Base-by-base conservation (phyloP, 345 rosid genomes). In the Ceriops zippeliana region DNA sequence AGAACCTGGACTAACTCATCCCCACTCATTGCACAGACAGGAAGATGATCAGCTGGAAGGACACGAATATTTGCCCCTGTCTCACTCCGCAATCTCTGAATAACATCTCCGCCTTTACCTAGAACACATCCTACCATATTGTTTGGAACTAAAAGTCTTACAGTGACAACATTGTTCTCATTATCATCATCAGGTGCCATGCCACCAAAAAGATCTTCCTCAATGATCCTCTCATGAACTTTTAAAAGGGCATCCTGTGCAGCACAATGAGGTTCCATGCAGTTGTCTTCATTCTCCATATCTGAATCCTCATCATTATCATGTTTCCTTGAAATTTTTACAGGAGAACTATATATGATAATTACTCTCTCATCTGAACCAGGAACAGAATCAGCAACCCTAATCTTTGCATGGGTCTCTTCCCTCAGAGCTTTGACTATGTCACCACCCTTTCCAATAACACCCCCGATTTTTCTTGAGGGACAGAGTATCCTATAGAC, bases 1-100 rank as follows among this genome's bases (percentile, higher is more conserved):
- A 27, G 67, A 66, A 85, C 92, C 87, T 84, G 92, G 61, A 87
- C 88, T 74, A 86, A 63, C 67, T 87, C 92, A 68, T 86, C 92
- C 4, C 86, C 76, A 58, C 47, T 70, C 81, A 76, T 66, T 38
- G 90, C 92, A 75, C 86, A 83, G 13, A 79, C 62, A 38, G 88
- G 87, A 58, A 87, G 83, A 65, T 73, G 83, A 53, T 84, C 85
- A 26, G 77, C 71, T 9, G 85, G 78, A 74, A 86, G 88, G 56
- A 86, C 82, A 28, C 90, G 90, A 53, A 87, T 82, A 69, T 52
- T 78, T 42, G 88, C 92, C 35, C 84, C 86, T 0, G 87, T 84
- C 65, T 83, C 88, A 16, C 77, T 79, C 69, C 88, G 83, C 70
- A 88, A 71, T 69, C 77, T 76, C 63, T 88, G 85, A 57, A 86